Evolutionary conservation across 2,329 filamentous ascomycete genomes (phyloP), one percentile per base, ranked within the genome.

Genomic region (Monilinia fructigena): DNA sequence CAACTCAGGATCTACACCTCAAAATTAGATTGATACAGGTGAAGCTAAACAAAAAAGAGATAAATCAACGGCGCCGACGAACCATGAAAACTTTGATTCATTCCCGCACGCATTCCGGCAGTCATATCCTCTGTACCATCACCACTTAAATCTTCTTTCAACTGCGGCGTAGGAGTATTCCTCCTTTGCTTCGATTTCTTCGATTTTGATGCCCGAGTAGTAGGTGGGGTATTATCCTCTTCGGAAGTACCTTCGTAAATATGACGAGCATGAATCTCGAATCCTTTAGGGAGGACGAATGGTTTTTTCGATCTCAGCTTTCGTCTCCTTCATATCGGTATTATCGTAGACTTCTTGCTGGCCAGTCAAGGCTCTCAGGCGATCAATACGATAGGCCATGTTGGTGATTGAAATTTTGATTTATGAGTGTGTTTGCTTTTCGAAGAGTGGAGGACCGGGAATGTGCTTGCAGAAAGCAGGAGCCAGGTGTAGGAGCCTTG

Each of bases 191-290:
- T 50, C n/a, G 58, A 50, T 50, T 50, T 50, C 1, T 4, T 48
- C 16, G 31, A 12, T 4, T 20, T 52, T 26, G 7, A 2, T 50
- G 7, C 6, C 23, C 2, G 53, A 23, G 48, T 12, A 28, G 31
- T 1, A 10, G 58, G 45, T 2, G 45, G 31, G 23, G 58, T 26
- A 20, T 61, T 18, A 26, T 61, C 58, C 23, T 50, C 45, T 50
- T 50, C 58, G 1, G 58, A 61, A 35, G 55, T 50, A 16, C 63
- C 63, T 26, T 66, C 55, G 16, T 61, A 66, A 16, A 66, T 38
- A 54, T 66, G 53, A 2, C 54, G 63, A n/a, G 55, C 55, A 23
- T 11, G 14, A 26, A 61, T 38, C 20, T 31, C 61, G 55, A 45
- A 66, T 48, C 40, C 50, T 38, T 61, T 48, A 0, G 63, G 63